These are phyloP conservation scores for Fistulifera solaris DNA, from an alignment of 108 stramenopile species.

Conservation along the genomic window DNA sequence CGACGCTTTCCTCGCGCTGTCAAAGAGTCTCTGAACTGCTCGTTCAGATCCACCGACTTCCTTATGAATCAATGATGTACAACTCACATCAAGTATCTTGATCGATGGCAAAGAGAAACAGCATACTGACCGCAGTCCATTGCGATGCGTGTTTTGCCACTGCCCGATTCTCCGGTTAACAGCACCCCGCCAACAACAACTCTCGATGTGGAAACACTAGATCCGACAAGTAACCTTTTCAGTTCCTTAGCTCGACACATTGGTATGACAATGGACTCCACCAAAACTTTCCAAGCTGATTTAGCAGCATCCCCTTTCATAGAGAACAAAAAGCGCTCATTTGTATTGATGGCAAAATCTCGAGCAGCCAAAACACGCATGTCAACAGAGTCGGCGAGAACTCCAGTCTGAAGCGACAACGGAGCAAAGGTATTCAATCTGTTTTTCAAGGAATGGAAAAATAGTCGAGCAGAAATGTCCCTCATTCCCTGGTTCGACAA, in stretches of 20 bases:
- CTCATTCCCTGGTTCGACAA: slow-evolving; percentile 5
- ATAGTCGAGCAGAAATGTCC: background rate
- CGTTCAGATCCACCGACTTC: slow-evolving; percentile 79
- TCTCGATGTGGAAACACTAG: slow-evolving; percentile 5
- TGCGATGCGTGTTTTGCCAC: slow-evolving; percentile 63
- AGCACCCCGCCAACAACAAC: slow-evolving; percentile 62
- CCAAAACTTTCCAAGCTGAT: slow-evolving; percentile 47
- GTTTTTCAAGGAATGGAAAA: slow-evolving; percentile 26
- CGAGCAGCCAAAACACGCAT: slow-evolving; percentile 46
- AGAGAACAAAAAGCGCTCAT: background rate
- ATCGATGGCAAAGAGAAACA: slow-evolving; percentile 39
- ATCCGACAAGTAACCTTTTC: slow-evolving; percentile 28
- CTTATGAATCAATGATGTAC: slow-evolving; percentile 78
- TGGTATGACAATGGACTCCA: slow-evolving; percentile 62
- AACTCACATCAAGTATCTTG: slow-evolving; percentile 70
- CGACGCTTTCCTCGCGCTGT: slow-evolving; percentile 52
- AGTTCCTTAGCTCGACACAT: slow-evolving; percentile 54
- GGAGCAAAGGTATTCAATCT: slow-evolving; percentile 35
- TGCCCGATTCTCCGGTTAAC: slow-evolving; percentile 54
- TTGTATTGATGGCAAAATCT: slow-evolving; percentile 13
- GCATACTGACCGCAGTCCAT: slow-evolving; percentile 53
- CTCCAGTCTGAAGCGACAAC: slow-evolving; percentile 46
- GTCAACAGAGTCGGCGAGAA: slow-evolving; percentile 60
- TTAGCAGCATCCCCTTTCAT: background rate
- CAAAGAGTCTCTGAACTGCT: slow-evolving; percentile 53